Percentiles rank a stretch among this genome's conserved stretches.
Conservation (phyloP, 1,284 basidiomycete species). For the Filobasidium uniguttulatum region DNA sequence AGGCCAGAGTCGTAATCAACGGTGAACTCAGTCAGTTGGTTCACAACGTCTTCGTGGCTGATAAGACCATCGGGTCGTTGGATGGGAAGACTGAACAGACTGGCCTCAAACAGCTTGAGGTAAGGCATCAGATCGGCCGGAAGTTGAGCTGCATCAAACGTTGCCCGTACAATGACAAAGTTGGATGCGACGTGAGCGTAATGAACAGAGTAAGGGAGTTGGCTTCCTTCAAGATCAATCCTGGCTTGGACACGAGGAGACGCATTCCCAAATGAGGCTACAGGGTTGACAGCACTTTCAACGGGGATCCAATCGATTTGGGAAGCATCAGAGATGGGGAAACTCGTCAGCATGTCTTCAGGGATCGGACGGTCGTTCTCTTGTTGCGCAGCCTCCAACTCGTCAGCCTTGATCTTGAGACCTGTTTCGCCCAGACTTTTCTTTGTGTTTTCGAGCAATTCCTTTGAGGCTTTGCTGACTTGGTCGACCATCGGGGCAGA, state of each 20-base stretch:
- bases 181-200: conserved; percentile 84
- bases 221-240: conserved; percentile 54
- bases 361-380: conserved; percentile 45
- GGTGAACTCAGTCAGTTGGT: conserved; percentile 77
- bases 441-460: conserved; percentile 57
- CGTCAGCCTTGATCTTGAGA: conserved; percentile 53
- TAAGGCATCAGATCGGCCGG: conserved; percentile 62
- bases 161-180: conserved; percentile 70
- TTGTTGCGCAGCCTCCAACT: conserved; percentile 67
- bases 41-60: conserved; percentile 78
- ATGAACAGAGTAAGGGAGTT: conserved; percentile 77
- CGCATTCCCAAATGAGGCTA: conserved; percentile 16
- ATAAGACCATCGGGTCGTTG: conserved; percentile 55
- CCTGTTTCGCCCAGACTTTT: conserved; percentile 43
- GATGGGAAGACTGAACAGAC: conserved; percentile 84
- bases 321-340: conserved; percentile 58
- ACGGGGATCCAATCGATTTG: conserved; percentile 93
- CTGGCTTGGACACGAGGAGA: conserved; percentile 41
- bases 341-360: conserved; percentile 42
- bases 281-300: conserved; percentile 43
- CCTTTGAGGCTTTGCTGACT: conserved; percentile 70
- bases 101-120: conserved; percentile 64
- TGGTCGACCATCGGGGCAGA: conserved; percentile 71
- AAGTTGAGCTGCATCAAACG: conserved; percentile 59
- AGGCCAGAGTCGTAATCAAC: conserved; percentile 69